Percentiles rank a stretch among this genome's conserved stretches.
Evolutionary conservation across 164 flowering plant species (phyloP).

Genomic region (Dillenia suffruticosa): DNA sequence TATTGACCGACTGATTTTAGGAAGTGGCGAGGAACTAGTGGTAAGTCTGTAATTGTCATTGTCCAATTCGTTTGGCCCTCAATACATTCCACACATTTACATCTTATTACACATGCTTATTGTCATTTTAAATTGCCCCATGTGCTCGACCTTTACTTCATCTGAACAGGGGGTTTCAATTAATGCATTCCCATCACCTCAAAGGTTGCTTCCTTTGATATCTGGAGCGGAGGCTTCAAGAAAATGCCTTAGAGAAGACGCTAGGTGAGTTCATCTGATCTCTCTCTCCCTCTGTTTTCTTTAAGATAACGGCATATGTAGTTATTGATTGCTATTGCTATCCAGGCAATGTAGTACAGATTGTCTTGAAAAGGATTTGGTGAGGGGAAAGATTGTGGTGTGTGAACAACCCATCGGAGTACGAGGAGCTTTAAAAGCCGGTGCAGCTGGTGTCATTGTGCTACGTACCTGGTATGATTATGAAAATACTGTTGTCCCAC

Average conservation of each 20-base stretch:
- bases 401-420: neutral
- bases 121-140: no score
- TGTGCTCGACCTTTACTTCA: neutral
- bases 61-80: no score
- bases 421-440: constrained; percentile 5
- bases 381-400: constrained; percentile 27
- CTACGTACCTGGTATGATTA: no score
- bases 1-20: no score
- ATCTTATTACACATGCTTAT: no score
- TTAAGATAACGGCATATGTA: neutral
- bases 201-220: constrained; percentile 11
- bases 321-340: neutral
- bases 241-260: neutral
- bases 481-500: neutral
- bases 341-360: constrained; percentile 1
- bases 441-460: constrained; percentile 18
- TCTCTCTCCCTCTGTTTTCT: neutral
- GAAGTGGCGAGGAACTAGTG: no score
- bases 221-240: constrained; percentile 10
- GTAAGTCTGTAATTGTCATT: no score
- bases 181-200: constrained; percentile 12
- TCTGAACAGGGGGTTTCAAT: constrained; percentile 18
- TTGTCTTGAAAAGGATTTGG: constrained; percentile 6
- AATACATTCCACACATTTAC: no score
- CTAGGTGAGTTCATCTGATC: constrained; percentile 10